Conservation (phyloP, 2,329 filamentous ascomycete genomes). For the Neurospora sp. region DNA sequence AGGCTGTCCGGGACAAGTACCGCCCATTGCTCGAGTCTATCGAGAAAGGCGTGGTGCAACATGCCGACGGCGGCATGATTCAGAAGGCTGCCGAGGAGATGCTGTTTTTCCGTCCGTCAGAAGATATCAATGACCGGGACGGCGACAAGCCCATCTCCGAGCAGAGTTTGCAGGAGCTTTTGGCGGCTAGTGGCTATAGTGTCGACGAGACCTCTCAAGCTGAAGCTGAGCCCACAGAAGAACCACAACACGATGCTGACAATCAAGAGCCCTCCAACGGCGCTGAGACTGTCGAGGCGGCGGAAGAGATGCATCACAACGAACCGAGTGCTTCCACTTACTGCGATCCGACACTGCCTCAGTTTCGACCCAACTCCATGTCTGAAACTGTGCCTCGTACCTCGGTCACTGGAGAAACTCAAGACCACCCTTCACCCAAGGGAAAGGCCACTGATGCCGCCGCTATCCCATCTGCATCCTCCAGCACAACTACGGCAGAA, state of each 20-base stretch:
- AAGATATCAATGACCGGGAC: background rate
- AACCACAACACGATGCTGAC: slow-evolving; percentile 11
- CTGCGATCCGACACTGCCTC: slow-evolving; percentile 36
- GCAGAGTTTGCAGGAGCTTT: slow-evolving; percentile 29
- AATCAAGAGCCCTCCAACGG: slow-evolving; percentile 5
- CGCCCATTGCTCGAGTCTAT: slow-evolving; percentile 37
- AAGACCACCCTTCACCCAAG: background rate
- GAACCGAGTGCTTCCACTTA: background rate
- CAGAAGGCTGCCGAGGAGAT: background rate
- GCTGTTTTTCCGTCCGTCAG: background rate
- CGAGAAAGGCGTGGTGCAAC: slow-evolving; percentile 11
- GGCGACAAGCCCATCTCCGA: slow-evolving; percentile 19
- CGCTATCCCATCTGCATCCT: background rate
- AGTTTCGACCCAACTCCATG: slow-evolving; percentile 16
- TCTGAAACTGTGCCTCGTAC: background rate
- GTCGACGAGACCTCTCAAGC: slow-evolving; percentile 22
- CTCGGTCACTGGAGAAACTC: background rate
- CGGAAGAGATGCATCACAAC: slow-evolving; percentile 4
- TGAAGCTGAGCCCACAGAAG: slow-evolving; percentile 7
- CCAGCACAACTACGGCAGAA: background rate
- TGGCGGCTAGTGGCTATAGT: slow-evolving; percentile 35
- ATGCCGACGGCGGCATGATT: slow-evolving; percentile 1
- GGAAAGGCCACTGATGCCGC: background rate
- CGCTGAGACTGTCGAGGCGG: background rate
- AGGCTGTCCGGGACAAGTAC: slow-evolving; percentile 48